These are phyloP conservation scores for Saraca asoca DNA, from an alignment of 331 rosid genomes.

Conservation along the genomic window DNA sequence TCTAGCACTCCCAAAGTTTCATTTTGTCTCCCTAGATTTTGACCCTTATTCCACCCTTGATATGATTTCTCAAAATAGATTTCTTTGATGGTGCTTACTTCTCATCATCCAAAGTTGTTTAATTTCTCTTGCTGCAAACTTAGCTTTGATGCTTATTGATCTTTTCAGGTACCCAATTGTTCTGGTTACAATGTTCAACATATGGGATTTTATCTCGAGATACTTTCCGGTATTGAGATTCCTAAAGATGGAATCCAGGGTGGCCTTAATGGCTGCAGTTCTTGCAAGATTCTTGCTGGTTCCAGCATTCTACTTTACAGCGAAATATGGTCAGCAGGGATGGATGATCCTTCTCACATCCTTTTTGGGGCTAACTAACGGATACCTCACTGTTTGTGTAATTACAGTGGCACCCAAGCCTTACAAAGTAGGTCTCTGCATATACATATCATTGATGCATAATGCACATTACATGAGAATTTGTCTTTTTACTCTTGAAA, in stretches of 20 bases:
- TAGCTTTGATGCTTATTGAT: too few relatives aligned
- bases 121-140: too few relatives aligned
- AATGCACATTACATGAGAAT: too few relatives aligned
- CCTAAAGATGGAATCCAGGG: constrained; percentile 52
- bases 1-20: too few relatives aligned
- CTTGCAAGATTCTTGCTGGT: constrained; percentile 45
- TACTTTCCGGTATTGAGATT: constrained; percentile 45
- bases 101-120: too few relatives aligned
- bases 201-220: constrained; percentile 52
- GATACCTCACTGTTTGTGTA: constrained; percentile 61
- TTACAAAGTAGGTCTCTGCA: constrained; percentile 40
- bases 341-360: constrained; percentile 64
- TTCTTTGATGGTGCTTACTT: too few relatives aligned
- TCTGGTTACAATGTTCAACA: constrained; percentile 50
- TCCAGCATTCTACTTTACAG: constrained; percentile 62
- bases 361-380: constrained; percentile 54
- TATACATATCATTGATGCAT: too few relatives aligned
- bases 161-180: constrained; percentile 55
- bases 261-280: constrained; percentile 42
- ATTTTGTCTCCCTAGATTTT: too few relatives aligned
- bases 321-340: constrained; percentile 61
- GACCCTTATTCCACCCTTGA: too few relatives aligned
- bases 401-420: constrained; percentile 59
- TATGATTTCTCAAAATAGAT: too few relatives aligned
- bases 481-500: background rate